These are phyloP conservation scores for Hypoxylon crocopeplum DNA, from an alignment of 495 filamentous ascomycete species.

Conservation along the genomic window DNA sequence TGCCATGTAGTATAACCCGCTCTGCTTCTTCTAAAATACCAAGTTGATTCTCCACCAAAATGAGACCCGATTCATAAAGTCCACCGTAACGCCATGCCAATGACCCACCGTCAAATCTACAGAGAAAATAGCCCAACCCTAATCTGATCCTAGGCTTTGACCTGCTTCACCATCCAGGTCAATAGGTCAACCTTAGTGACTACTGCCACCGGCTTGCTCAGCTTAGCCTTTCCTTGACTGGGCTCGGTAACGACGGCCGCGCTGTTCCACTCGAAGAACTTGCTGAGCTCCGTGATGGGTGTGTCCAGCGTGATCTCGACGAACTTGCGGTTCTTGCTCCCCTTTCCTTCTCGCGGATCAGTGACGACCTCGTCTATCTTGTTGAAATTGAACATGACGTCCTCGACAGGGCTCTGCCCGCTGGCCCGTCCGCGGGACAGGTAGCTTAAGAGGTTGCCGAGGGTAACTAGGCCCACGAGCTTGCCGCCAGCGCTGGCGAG, in stretches of 20 bases:
- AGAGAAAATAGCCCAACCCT: not conserved
- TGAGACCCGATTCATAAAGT: not conserved
- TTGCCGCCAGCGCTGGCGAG: conserved; percentile 69
- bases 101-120: not conserved
- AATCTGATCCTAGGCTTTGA: too few species aligned
- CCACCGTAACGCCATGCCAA: conserved; percentile 28
- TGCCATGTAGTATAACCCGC: conserved; percentile 12
- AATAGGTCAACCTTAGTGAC: conserved; percentile 97
- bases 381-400: conserved; percentile 96
- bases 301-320: conserved; percentile 94
- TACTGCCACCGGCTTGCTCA: conserved; percentile 81
- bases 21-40: conserved; percentile 6
- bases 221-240: conserved; percentile 54
- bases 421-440: conserved; percentile 81
- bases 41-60: conserved; percentile 5
- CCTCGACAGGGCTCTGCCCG: conserved; percentile 71
- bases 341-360: conserved; percentile 69
- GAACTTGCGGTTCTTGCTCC: conserved; percentile 67
- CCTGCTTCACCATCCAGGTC: conserved; percentile 87
- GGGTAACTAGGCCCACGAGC: conserved; percentile 88
- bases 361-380: conserved; percentile 87
- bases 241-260: conserved; percentile 90
- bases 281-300: conserved; percentile 77
- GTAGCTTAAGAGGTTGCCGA: conserved; percentile 92
- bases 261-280: conserved; percentile 98